Evolutionary conservation across 169 alveolate species (phyloP).

Genomic region (Babesia sp.): DNA sequence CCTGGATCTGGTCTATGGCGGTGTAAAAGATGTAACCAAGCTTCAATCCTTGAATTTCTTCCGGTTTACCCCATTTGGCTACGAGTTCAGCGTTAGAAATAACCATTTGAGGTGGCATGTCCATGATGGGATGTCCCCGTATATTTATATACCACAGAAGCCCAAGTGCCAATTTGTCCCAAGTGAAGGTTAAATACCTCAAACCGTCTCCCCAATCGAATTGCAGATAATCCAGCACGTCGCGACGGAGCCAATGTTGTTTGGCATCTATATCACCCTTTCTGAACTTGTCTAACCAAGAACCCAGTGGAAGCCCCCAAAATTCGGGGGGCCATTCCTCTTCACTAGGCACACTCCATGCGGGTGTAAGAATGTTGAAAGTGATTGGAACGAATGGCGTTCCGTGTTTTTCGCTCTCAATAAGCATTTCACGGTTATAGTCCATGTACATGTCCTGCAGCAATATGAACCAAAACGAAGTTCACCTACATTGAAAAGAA

Average conservation of each 20-base stretch:
- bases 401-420: conserved; percentile 34
- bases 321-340: conserved; percentile 69
- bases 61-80: conserved; percentile 71
- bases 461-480: background rate
- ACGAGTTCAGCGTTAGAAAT: conserved; percentile 55
- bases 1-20: conserved; percentile 64
- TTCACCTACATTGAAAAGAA: conserved; percentile 62
- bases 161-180: conserved; percentile 69
- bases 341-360: conserved; percentile 49
- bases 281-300: conserved; percentile 59
- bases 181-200: conserved; percentile 69
- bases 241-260: conserved; percentile 70
- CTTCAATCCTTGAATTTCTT: conserved; percentile 72
- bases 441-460: conserved; percentile 64
- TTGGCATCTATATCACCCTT: conserved; percentile 75
- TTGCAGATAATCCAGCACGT: conserved; percentile 66
- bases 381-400: conserved; percentile 54
- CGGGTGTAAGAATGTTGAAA: conserved; percentile 37
- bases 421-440: conserved; percentile 53
- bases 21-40: conserved; percentile 61
- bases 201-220: conserved; percentile 72
- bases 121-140: conserved; percentile 24
- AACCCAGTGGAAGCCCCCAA: conserved; percentile 73
- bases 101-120: conserved; percentile 51
- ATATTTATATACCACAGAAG: conserved; percentile 63